A percentile compares a stretch with the other conserved stretches of the same genome.
Evolutionary conservation across 83 land plant species (phyloP).

Genomic region (Diphasiastrum complanatum): DNA sequence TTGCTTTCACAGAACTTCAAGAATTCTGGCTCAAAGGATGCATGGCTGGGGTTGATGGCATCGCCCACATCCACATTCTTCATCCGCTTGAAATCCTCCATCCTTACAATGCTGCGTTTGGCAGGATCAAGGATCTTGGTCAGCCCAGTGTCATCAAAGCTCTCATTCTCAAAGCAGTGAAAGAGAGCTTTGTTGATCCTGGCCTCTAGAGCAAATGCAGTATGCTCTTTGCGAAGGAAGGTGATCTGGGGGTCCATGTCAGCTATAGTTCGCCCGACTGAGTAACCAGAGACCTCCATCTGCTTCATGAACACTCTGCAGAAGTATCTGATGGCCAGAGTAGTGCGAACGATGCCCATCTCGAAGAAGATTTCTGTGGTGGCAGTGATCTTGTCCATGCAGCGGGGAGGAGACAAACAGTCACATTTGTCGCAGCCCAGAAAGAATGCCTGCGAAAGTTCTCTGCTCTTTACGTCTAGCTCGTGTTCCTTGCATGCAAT

Average conservation of each 20-base stretch:
- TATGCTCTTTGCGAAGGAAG: constrained; percentile 11
- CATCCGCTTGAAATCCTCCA: constrained; percentile 12
- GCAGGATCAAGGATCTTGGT: constrained; percentile 17
- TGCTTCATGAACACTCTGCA: constrained; percentile 9
- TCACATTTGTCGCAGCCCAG: background rate
- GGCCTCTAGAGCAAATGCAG: constrained; percentile 18
- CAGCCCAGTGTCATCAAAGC: constrained; percentile 19
- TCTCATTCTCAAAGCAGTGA: constrained; percentile 24
- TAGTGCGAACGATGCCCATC: background rate
- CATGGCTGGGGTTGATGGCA: constrained; percentile 1
- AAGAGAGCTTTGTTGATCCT: constrained; percentile 17
- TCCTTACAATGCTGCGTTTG: constrained; percentile 4
- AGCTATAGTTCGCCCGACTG: constrained; percentile 3
- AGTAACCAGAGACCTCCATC: constrained; percentile 14
- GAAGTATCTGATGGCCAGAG: background rate
- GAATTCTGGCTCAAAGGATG: constrained; percentile 12
- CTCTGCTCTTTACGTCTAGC: background rate
- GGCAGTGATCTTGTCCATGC: background rate
- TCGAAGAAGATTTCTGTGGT: constrained; percentile 3
- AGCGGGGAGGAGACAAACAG: background rate
- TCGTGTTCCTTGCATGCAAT: constrained; percentile 6
- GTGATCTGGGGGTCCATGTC: constrained; percentile 16
- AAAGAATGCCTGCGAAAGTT: background rate
- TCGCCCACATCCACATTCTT: constrained; percentile 3
- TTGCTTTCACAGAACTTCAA: constrained; percentile 5